Evolutionary conservation across 495 filamentous ascomycete genomes (phyloP).

Genomic region (Penicillium verhagenii): DNA sequence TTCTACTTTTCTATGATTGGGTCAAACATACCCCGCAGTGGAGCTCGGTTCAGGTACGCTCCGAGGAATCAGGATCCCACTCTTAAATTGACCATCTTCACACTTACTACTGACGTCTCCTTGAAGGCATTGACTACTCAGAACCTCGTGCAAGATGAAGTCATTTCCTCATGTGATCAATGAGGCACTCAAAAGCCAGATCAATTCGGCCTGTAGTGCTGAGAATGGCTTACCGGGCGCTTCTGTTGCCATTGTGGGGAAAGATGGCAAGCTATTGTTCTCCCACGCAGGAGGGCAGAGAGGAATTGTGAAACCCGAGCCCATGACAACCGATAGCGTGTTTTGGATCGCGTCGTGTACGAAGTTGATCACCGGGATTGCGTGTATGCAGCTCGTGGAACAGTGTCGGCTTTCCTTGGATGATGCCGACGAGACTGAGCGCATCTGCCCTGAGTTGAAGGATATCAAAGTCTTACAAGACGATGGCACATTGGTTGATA

Average conservation of each 20-base stretch:
- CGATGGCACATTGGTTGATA: constrained; percentile 47
- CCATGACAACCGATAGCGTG: constrained; percentile 51
- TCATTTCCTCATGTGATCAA: background rate
- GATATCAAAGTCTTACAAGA: constrained; percentile 44
- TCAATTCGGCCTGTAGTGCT: constrained; percentile 39
- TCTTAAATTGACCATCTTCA: too few species aligned
- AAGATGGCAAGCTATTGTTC: constrained; percentile 49
- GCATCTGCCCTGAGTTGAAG: constrained; percentile 51
- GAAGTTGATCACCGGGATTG: constrained; percentile 54
- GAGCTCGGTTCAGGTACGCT: too few species aligned
- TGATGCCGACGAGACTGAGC: constrained; percentile 46
- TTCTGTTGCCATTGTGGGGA: constrained; percentile 47
- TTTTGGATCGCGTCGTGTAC: constrained; percentile 64
- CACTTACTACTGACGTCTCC: too few species aligned
- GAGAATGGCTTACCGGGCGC: constrained; percentile 43
- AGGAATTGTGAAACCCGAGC: constrained; percentile 33
- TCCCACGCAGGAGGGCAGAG: constrained; percentile 45
- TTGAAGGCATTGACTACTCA: too few species aligned
- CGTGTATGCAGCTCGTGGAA: constrained; percentile 63
- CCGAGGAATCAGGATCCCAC: too few species aligned
- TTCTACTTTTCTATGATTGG: too few species aligned
- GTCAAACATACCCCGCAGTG: too few species aligned
- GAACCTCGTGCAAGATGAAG: background rate
- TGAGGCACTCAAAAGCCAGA: constrained; percentile 19
- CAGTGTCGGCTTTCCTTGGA: constrained; percentile 53